A percentile compares a stretch with the other conserved stretches of the same genome.
Conservation (phyloP, 495 filamentous ascomycete genomes). For the Penicillium paxilli region DNA sequence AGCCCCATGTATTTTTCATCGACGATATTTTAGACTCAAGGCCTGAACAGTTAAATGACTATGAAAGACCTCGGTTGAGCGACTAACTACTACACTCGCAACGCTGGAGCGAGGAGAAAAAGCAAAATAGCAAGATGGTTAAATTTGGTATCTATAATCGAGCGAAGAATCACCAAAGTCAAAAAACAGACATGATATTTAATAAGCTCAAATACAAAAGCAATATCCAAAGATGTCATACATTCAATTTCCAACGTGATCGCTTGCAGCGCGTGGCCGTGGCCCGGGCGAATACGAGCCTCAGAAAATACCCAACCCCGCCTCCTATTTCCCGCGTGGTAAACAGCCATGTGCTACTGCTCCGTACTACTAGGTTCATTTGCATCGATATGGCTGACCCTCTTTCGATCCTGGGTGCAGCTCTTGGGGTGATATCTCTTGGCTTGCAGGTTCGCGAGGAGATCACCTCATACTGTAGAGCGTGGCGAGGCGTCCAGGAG, state of each 20-base stretch:
- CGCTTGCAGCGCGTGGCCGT: neutral
- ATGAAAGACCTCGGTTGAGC: too few species aligned
- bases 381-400: slow-evolving; percentile 1
- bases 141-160: neutral
- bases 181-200: neutral
- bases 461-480: slow-evolving; percentile 5
- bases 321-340: neutral
- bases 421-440: neutral
- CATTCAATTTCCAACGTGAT: neutral
- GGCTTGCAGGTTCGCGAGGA: slow-evolving; percentile 2
- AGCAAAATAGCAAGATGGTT: too few species aligned
- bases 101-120: too few species aligned
- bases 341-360: too few species aligned
- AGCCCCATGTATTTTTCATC: too few species aligned
- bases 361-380: too few species aligned
- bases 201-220: neutral
- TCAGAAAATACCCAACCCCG: neutral
- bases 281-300: neutral
- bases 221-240: neutral
- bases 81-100: too few species aligned
- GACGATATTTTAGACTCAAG: too few species aligned
- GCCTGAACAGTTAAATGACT: too few species aligned
- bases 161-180: neutral
- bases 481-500: slow-evolving; percentile 2
- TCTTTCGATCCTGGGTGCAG: neutral